Evolutionary conservation across 768 basidiomycete genomes (phyloP).

Genomic region (Mrakia hoshinonis): DNA sequence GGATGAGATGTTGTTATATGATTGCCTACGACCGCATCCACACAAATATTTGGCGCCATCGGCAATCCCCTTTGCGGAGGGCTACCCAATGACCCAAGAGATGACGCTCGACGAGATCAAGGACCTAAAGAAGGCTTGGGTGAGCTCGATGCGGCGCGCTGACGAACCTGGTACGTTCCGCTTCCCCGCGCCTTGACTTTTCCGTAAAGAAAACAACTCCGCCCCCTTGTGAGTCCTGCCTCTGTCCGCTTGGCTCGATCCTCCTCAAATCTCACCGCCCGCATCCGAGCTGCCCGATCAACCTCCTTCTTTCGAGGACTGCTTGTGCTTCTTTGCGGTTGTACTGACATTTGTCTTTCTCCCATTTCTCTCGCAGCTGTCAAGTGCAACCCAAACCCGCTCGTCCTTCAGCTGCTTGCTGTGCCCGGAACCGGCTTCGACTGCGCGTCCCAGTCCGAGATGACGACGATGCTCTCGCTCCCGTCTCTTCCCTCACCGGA

Average conservation of each 20-base stretch:
- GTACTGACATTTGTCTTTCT: constrained; percentile 2
- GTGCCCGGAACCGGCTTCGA: constrained; percentile 89
- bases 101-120: constrained; percentile 29
- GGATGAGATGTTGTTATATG: not conserved
- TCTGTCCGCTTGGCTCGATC: not conserved
- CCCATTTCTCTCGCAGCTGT: constrained; percentile 53
- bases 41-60: constrained; percentile 30
- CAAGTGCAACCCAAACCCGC: constrained; percentile 97
- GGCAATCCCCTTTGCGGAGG: constrained; percentile 27
- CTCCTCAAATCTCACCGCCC: not conserved
- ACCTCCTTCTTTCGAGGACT: constrained; percentile 29
- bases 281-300: not conserved
- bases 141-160: constrained; percentile 26
- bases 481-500: constrained; percentile 56
- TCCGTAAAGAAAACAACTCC: not conserved
- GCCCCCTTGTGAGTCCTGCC: not conserved
- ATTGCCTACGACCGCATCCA: not conserved
- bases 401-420: constrained; percentile 80
- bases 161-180: constrained; percentile 18
- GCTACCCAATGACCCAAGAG: constrained; percentile 15
- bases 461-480: constrained; percentile 63
- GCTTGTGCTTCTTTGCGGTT: constrained; percentile 48
- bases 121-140: constrained; percentile 27
- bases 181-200: not conserved
- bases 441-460: constrained; percentile 92